Evolutionary conservation across 2,329 filamentous ascomycete genomes (phyloP).

Genomic region (Cladosporium sp.): DNA sequence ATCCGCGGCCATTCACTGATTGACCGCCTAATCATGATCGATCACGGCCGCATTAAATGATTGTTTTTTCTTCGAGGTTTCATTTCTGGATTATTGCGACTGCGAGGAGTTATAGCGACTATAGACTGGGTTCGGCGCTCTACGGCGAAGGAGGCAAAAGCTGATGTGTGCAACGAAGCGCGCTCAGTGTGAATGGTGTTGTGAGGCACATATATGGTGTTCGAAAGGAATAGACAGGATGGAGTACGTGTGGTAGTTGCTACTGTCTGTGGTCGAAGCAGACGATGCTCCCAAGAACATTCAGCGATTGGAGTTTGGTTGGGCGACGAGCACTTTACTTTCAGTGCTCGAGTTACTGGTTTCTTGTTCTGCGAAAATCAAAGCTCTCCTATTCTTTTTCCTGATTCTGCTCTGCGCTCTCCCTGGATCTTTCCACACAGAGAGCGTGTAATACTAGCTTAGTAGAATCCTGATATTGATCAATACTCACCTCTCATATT

Average conservation of each 20-base stretch:
- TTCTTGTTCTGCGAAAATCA: background rate
- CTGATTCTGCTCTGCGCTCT: conserved; percentile 5
- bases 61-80: background rate
- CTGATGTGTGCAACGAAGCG: background rate
- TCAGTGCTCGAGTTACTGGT: background rate
- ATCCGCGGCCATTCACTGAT: background rate
- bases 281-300: background rate
- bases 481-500: conserved; percentile 1
- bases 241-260: background rate
- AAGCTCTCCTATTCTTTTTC: background rate
- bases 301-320: background rate
- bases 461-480: background rate
- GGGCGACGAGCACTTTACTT: background rate
- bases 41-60: conserved; percentile 8
- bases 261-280: background rate
- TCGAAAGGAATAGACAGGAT: background rate
- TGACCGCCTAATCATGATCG: conserved; percentile 1
- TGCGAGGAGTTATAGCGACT: conserved; percentile 15
- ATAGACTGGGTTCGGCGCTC: conserved; percentile 13
- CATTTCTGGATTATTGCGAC: background rate
- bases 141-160: conserved; percentile 8
- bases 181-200: background rate
- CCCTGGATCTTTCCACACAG: background rate
- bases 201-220: background rate
- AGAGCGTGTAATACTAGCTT: conserved; percentile 3